Percentiles rank a stretch among this genome's conserved stretches.
These are phyloP conservation scores for Rhizophagus sp. DNA, from an alignment of 192 early-diverging fungal species.

Conservation along the genomic window DNA sequence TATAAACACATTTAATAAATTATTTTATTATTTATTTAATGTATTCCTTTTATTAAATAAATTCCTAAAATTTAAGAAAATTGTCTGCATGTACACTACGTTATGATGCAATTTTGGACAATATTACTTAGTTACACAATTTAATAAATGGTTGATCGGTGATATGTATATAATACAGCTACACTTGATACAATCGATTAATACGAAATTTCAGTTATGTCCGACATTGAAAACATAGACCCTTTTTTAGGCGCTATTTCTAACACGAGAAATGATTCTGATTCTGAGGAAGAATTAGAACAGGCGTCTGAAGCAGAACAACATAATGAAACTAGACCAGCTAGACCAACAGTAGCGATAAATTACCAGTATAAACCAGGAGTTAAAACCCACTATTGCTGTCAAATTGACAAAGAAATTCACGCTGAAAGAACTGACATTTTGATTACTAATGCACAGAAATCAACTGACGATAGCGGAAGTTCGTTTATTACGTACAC, in stretches of 20 bases:
- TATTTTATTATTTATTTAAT: too few relatives aligned
- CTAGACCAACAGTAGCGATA: background rate
- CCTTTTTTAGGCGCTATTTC: background rate
- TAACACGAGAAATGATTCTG: background rate
- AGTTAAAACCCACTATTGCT: conserved; percentile 13
- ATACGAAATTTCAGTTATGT: background rate
- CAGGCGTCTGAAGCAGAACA: background rate
- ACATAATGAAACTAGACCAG: background rate
- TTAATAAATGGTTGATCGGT: too few relatives aligned
- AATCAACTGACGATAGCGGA: conserved; percentile 19
- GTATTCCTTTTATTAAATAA: too few relatives aligned
- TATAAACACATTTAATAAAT: too few relatives aligned
- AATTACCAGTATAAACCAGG: background rate
- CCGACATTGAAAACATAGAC: background rate
- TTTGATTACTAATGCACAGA: conserved; percentile 21
- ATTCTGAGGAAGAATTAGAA: background rate
- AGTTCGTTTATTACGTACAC: conserved; percentile 56
- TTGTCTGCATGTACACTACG: too few relatives aligned
- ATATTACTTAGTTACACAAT: too few relatives aligned
- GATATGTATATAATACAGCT: too few relatives aligned
- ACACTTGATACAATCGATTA: too few relatives aligned
- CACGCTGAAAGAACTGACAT: background rate
- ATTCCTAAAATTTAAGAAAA: too few relatives aligned
- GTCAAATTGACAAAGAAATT: conserved; percentile 22
- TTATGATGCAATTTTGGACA: too few relatives aligned